Conservation (phyloP, 2,329 filamentous ascomycete genomes). For the Leptographium wingfieldii region DNA sequence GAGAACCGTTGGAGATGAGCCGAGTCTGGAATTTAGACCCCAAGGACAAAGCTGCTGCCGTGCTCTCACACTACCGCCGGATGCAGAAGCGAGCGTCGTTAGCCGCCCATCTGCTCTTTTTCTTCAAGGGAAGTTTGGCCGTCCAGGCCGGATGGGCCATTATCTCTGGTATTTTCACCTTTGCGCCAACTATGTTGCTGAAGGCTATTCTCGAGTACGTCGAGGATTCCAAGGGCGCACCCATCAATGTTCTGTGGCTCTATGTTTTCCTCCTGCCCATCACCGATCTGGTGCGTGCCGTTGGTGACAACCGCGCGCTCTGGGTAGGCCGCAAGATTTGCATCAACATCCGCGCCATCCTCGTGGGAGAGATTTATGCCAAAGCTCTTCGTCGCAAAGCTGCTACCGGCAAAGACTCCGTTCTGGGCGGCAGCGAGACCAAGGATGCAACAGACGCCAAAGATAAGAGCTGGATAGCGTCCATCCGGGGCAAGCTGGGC, state of each 20-base stretch:
- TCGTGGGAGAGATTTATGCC: constrained; percentile 94
- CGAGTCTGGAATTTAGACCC: constrained; percentile 88
- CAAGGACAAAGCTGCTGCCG: constrained; percentile 72
- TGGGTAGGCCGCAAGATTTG: constrained; percentile 94
- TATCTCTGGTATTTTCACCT: constrained; percentile 71
- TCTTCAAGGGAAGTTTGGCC: constrained; percentile 67
- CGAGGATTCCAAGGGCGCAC: constrained; percentile 64
- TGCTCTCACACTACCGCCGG: constrained; percentile 74
- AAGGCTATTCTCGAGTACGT: constrained; percentile 89
- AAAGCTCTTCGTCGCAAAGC: constrained; percentile 90
- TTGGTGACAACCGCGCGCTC: constrained; percentile 73
- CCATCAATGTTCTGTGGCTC: constrained; percentile 84
- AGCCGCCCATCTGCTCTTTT: constrained; percentile 67
- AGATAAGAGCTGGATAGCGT: constrained; percentile 31
- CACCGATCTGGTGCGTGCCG: constrained; percentile 67
- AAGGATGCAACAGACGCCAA: constrained; percentile 24
- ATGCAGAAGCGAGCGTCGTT: constrained; percentile 70
- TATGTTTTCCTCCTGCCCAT: constrained; percentile 85
- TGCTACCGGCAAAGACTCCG: constrained; percentile 61
- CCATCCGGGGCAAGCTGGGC: constrained; percentile 44
- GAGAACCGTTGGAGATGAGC: constrained; percentile 65
- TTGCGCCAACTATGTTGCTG: constrained; percentile 80
- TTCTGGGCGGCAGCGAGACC: constrained; percentile 43
- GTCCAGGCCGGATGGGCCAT: constrained; percentile 71
- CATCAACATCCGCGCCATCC: constrained; percentile 83